Base-by-base conservation (phyloP, 2,329 filamentous ascomycete genomes). In the Ampelomyces quisqualis region DNA sequence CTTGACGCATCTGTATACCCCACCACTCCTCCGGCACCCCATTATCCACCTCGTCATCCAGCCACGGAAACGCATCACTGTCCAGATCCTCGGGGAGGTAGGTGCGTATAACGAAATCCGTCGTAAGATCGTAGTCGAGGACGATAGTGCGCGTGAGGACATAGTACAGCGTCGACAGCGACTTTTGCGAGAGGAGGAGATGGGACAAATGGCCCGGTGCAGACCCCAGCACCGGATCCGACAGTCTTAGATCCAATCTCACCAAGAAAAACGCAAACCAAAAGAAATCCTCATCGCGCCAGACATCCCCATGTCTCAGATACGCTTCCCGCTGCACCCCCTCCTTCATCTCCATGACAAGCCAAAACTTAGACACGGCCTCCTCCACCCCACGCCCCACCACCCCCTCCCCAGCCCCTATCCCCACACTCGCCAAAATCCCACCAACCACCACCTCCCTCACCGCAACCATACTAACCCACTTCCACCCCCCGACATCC, bases 231-330 rank as follows among this genome's bases (percentile, higher is more conserved):
- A 80, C 60, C 0, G 86, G 84, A 49, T 87, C 77, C 42, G 78
- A 80, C 65, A 88, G 82, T 38, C 75, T 74, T 78, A 90, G 81
- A 57, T 81, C 76, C 11, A 93, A 76, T 69, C 91, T 90, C 47
- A 87, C 59, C 50, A 88, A 71, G 70, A 91, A 83, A 44, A 84
- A 65, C 30, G 82, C 78, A 2, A 79, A 74, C 35, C 79, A 73
- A 58, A 80, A 78, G 7, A 93, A 64, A 57, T 88, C 81, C 3
- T 62, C 45, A 41, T 84, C 71, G 7, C 75, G 70, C 75, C 85
- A 85, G 33, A 83, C 71, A 0, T 57, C 51, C 7, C 38, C 37
- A 60, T 80, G 80, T 20, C 71, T 71, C 4, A 88, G 63, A 5
- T 84, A 69, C 2, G 70, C 70, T 5, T 74, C 65, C 1, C 88